Base-by-base conservation (phyloP, 805 yeast species). In the Saccharomycopsis capsularis region DNA sequence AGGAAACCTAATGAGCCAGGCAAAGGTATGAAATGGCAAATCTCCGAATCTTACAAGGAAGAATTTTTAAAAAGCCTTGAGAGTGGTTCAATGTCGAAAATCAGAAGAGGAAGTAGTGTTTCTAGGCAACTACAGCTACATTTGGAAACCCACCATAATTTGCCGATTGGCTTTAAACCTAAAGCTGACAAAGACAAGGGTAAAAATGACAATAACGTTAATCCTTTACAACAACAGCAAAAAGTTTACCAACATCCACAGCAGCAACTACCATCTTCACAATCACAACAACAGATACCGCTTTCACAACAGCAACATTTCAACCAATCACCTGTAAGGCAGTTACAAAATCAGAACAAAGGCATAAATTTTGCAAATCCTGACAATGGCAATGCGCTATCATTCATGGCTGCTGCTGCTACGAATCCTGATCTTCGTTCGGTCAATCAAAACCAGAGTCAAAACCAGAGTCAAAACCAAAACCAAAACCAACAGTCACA, bases 1-100 rank as follows among this genome's bases (percentile, higher is more conserved):
- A 76, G 99, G 60, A 78, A 85, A 62, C 90, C 95, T 27, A 84
- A 88, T 64, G 98, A 93, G 68, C 97, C 98, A 0, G 99, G 99
- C 16, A 93, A 93, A 65, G 98, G 99, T 55, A 91, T 93, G 95
- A 93, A 93, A 67, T 93, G 99, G 99, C 95, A 89, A 68, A 90
- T 93, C 51, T 80, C 89, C 55, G 93, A 87, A 37, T 69, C 81
- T 42, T 91, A 85, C 63, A 82, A 84, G 59, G 81, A 81, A 40
- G 99, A 93, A 56, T 90, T 90, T 59, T 66, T 90, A 62, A 77
- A 75, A 57, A 86, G 89, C 68, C 81, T 90, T 68, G 78, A 78
- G 51, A 81, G 76, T 52, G 96, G 96, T 15, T 76, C 83, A 36
- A 66, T 85, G 43, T 78, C 81, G 57, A 85, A 85, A 59, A 74